A percentile compares a stretch with the other conserved stretches of the same genome.
Evolutionary conservation across 23 red algal species (phyloP).

Genomic region (Agarophyton chilense): DNA sequence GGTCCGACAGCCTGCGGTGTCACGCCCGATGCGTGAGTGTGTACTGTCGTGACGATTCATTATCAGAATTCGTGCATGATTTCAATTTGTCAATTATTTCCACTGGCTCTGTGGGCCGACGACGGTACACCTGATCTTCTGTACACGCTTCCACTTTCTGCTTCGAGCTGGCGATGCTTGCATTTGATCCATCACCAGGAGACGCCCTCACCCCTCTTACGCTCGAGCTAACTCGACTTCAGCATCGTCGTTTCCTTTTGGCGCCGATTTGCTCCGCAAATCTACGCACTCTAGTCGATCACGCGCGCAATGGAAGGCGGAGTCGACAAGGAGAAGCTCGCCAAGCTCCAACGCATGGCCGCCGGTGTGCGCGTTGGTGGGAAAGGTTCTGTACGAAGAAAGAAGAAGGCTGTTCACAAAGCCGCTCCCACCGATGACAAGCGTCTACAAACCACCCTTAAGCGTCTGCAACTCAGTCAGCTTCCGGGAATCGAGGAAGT

Average conservation of each 20-base stretch:
- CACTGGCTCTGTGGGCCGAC: neutral
- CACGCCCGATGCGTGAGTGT: too few species aligned
- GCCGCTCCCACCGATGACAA: conserved; percentile 96
- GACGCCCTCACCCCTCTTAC: neutral
- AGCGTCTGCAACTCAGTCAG: conserved; percentile 80
- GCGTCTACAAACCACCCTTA: conserved; percentile 86
- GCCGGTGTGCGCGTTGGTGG: conserved; percentile 91
- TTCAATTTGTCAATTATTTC: neutral
- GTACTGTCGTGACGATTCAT: too few species aligned
- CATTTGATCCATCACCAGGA: neutral
- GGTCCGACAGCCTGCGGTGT: too few species aligned
- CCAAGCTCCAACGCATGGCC: conserved; percentile 90
- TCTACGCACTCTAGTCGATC: neutral
- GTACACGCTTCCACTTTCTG: neutral
- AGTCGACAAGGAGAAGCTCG: conserved; percentile 83
- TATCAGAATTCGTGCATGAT: too few species aligned
- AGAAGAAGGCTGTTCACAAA: conserved; percentile 96
- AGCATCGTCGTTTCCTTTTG: neutral
- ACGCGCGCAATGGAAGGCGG: conserved; percentile 46
- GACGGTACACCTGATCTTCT: neutral
- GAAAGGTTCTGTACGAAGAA: conserved; percentile 94
- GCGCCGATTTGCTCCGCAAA: neutral
- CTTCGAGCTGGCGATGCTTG: neutral
- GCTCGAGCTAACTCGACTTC: neutral
- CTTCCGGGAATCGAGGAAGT: conserved; percentile 94